A percentile compares a stretch with the other conserved stretches of the same genome.
These are phyloP conservation scores for Psophocarpus tetragonolobus DNA, from an alignment of 306 rosid species.

Conservation along the genomic window DNA sequence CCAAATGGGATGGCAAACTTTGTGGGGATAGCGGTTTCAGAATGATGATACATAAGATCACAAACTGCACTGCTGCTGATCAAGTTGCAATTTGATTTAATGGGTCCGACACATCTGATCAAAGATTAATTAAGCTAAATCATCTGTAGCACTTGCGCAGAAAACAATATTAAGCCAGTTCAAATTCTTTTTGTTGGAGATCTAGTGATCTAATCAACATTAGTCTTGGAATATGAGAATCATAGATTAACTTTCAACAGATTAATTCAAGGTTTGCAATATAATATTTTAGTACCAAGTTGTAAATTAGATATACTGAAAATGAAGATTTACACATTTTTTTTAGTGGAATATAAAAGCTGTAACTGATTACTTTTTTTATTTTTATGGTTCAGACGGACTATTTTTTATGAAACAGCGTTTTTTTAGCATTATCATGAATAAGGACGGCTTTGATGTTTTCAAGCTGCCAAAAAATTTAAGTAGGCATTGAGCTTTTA, in stretches of 20 bases:
- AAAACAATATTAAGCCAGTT: not conserved
- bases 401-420: not conserved
- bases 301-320: not conserved
- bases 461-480: not conserved
- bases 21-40: not conserved
- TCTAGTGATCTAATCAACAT: not conserved
- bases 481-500: not conserved
- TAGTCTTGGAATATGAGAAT: not conserved
- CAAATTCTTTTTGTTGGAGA: not conserved
- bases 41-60: not conserved
- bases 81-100: not conserved
- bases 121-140: not conserved
- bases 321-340: not conserved
- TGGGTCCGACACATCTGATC: not conserved
- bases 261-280: not conserved
- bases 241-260: not conserved
- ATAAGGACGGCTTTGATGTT: not conserved
- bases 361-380: not conserved
- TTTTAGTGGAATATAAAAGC: not conserved
- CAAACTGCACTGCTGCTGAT: not conserved
- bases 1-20: not conserved
- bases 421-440: not conserved
- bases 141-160: not conserved
- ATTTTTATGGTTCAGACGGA: not conserved
- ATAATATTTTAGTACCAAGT: not conserved